Percentiles rank a stretch among this genome's conserved stretches.
These are phyloP conservation scores for Lactarius hengduanensis DNA, from an alignment of 768 basidiomycete genomes.

Conservation along the genomic window DNA sequence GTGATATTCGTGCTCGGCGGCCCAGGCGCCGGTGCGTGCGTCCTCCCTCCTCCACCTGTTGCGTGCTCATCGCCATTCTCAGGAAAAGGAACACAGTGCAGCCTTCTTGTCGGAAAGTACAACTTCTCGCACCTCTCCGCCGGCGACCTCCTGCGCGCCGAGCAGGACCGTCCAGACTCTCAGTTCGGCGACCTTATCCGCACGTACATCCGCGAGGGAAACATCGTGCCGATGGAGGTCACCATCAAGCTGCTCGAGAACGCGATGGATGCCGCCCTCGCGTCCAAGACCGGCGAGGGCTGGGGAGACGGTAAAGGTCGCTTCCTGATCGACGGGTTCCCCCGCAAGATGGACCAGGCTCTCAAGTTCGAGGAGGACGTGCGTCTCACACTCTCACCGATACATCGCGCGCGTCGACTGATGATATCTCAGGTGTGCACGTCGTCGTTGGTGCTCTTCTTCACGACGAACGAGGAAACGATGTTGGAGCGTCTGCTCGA, in stretches of 20 bases:
- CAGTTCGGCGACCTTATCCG: constrained; percentile 81
- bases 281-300: constrained; percentile 45
- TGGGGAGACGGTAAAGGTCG: constrained; percentile 76
- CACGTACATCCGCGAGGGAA: constrained; percentile 85
- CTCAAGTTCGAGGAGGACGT: constrained; percentile 85
- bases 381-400: constrained; percentile 29
- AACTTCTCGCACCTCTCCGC: constrained; percentile 94
- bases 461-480: constrained; percentile 81
- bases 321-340: constrained; percentile 97
- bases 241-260: constrained; percentile 94
- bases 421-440: constrained; percentile 61
- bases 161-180: constrained; percentile 85
- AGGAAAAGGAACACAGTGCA: constrained; percentile 98
- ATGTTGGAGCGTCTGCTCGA: constrained; percentile 85
- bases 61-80: constrained; percentile 6
- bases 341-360: constrained; percentile 98
- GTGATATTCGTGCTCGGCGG: constrained; percentile 97
- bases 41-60: constrained; percentile 7
- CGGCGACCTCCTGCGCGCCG: constrained; percentile 95
- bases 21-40: constrained; percentile 81
- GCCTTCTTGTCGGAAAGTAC: constrained; percentile 76
- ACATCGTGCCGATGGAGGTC: constrained; percentile 94
- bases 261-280: constrained; percentile 72
- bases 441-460: constrained; percentile 81
- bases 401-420: not conserved